Base-by-base conservation (phyloP, 2,329 filamentous ascomycete species). In the Aurifilum marmelostoma region DNA sequence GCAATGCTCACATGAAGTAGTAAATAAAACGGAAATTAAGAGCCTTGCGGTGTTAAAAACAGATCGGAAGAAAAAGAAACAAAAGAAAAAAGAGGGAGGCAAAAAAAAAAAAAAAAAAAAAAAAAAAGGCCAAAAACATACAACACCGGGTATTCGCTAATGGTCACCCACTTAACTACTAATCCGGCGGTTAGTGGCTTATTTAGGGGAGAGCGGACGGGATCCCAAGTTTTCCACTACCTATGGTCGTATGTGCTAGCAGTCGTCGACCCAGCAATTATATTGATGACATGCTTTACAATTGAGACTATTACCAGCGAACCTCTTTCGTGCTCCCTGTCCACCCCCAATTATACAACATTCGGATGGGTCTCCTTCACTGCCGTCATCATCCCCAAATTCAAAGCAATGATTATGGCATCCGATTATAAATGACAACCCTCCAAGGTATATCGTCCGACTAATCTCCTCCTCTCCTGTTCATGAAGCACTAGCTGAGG, bases 221-320 rank as follows among this genome's bases (percentile, higher is more conserved):
- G 43, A 47, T 47, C 43, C 43, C 43, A 47, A 47, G 43, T 47
- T 47, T 14, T 56, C 52, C 52, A 56, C 43, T 47, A 47, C 43
- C 43, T 47, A 47, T 47, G 43, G 43, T 47, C 43, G 43, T 21
- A 47, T 47, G 43, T 47, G 2, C 1, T n/a, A 3, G 21, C 3
- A 2, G 2, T 11, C 11, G 0, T 1, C 7, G 21, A 47, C 11
- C n/a, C 7, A 3, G 21, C 6, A 47, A 47, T 47, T n/a, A 47
- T 47, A 47, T 47, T 47, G 21, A 11, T 8, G 6, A 1, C 3
- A 8, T 0, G 8, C 34, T 34, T 34, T n/a, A 11, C 37, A 2
- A 9, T n/a, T n/a, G n/a, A n/a, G n/a, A n/a, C n/a, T n/a, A n/a
- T n/a, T n/a, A n/a, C n/a, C n/a, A n/a, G n/a, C n/a, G n/a, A n/a